phyloP scores from a whole-genome alignment of 495 filamentous ascomycete species.

The Penicillium coffeae region DNA sequence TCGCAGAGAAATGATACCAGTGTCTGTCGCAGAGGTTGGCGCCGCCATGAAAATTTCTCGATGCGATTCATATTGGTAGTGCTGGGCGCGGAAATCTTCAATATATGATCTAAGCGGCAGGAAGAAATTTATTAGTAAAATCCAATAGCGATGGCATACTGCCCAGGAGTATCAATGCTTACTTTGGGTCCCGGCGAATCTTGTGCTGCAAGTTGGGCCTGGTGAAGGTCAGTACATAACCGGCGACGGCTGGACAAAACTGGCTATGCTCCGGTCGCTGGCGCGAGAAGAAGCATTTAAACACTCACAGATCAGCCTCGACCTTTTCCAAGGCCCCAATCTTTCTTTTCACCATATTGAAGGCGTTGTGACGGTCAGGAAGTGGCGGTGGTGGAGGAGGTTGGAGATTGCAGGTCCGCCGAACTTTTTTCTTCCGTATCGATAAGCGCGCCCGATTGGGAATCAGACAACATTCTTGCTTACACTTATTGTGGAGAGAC shows the following conservation, averaged over 20 bases:
- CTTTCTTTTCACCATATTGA: constrained; percentile 74
- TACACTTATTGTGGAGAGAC: not conserved
- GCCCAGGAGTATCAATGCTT: constrained; percentile 25
- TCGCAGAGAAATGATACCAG: constrained; percentile 72
- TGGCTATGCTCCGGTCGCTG: constrained; percentile 17
- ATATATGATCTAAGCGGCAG: constrained; percentile 60
- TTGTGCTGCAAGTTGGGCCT: constrained; percentile 86
- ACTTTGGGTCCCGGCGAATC: constrained; percentile 77
- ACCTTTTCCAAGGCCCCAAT: constrained; percentile 90
- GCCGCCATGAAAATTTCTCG: constrained; percentile 84
- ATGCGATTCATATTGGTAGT: constrained; percentile 86
- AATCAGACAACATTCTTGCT: not conserved
- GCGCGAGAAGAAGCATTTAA: constrained; percentile 8
- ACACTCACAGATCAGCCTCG: constrained; percentile 74
- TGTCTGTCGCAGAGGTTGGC: constrained; percentile 69
- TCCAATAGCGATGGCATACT: not conserved
- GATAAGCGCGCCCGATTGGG: constrained; percentile 33
- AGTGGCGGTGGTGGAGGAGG: constrained; percentile 14
- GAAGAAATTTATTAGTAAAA: constrained; percentile 2
- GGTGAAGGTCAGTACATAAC: constrained; percentile 20
- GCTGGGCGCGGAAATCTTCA: constrained; percentile 83
- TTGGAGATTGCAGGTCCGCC: constrained; percentile 15
- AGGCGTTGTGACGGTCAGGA: constrained; percentile 4
- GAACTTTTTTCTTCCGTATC: constrained; percentile 45
- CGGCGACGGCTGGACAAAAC: constrained; percentile 1